Evolutionary conservation across 2,329 filamentous ascomycete genomes (phyloP), one percentile per base, ranked within the genome.

Genomic region (Verticillium longisporum): DNA sequence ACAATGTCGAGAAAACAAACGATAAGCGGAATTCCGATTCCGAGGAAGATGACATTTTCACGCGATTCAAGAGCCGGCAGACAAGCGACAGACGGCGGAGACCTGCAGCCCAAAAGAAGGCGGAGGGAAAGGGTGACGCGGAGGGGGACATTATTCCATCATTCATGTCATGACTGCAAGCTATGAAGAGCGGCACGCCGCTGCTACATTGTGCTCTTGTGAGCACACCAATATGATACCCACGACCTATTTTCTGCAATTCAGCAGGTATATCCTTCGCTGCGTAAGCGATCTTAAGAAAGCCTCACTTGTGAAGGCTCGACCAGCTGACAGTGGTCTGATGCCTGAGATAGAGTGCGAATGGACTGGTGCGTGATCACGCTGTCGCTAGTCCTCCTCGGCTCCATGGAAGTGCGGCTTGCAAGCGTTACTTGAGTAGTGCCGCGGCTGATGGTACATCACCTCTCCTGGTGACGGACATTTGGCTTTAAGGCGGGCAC

Each of bases 131-230:
- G 26, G 26, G 26, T 26, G 57, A 59, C 11, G 36, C 45, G 2
- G 55, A 14, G 21, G 14, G 15, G 14, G 67, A 68, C 53, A 62
- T 63, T 6, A 65, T 65, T 26, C 63, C 63, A 2, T 59, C 62
- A 5, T 65, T 65, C 21, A 56, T 62, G 18, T 62, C 18, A 55
- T n/a, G n/a, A 18, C n/a, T n/a, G 18, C 2, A n/a, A 21, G 15
- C 7, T 26, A 50, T 50, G n/a, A 11, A 50, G 15, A 10, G 21
- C 11, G 21, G 41, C 3, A 21, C 34, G 34, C 9, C 13, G 34
- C 5, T 13, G 34, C 34, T 36, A 36, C 9, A 13, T 50, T 50
- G 18, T 50, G 41, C 41, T 10, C n/a, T 21, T 9, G 10, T 2
- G 4, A 26, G 41, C 41, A 21, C 13, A 50, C 15, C 15, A 6